phyloP scores from a whole-genome alignment of 1,139 yeast genomes.

The Protomyces lactucae-debilis region DNA sequence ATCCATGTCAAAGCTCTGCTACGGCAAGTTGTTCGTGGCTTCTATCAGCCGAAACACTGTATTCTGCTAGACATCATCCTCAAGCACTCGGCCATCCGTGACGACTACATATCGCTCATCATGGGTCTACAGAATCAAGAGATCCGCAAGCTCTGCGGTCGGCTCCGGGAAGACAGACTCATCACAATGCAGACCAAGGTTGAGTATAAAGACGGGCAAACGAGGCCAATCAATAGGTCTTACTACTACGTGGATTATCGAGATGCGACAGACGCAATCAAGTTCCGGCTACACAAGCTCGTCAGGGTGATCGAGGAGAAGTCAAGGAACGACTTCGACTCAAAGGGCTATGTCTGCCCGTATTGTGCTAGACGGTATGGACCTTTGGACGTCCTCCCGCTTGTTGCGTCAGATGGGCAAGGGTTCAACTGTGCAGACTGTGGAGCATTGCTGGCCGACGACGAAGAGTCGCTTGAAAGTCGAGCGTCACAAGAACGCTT shows the following conservation, averaged over 20 bases:
- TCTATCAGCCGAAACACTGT: constrained; percentile 78
- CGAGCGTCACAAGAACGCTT: constrained; percentile 74
- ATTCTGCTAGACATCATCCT: constrained; percentile 84
- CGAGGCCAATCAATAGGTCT: constrained; percentile 65
- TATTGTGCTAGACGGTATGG: constrained; percentile 74
- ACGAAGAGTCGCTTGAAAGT: constrained; percentile 80
- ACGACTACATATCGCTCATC: constrained; percentile 12
- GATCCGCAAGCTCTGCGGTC: constrained; percentile 73
- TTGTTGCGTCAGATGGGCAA: constrained; percentile 71
- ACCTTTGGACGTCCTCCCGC: constrained; percentile 80
- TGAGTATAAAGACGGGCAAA: constrained; percentile 72
- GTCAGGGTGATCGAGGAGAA: constrained; percentile 76
- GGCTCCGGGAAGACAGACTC: constrained; percentile 76
- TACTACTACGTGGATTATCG: constrained; percentile 85
- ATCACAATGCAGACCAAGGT: constrained; percentile 38
- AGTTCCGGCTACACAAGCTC: constrained; percentile 90
- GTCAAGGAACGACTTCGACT: constrained; percentile 72
- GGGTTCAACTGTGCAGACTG: constrained; percentile 84
- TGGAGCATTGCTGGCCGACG: constrained; percentile 69
- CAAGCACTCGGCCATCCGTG: constrained; percentile 62
- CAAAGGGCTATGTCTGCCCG: constrained; percentile 91
- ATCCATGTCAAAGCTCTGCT: constrained; percentile 42
- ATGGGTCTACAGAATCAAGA: constrained; percentile 54
- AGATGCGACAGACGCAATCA: constrained; percentile 90
- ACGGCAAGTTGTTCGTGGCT: constrained; percentile 73